Percentiles rank a stretch among this genome's conserved stretches.
Conservation (phyloP, 2,329 filamentous ascomycete genomes). For the Metarhizium humberi region DNA sequence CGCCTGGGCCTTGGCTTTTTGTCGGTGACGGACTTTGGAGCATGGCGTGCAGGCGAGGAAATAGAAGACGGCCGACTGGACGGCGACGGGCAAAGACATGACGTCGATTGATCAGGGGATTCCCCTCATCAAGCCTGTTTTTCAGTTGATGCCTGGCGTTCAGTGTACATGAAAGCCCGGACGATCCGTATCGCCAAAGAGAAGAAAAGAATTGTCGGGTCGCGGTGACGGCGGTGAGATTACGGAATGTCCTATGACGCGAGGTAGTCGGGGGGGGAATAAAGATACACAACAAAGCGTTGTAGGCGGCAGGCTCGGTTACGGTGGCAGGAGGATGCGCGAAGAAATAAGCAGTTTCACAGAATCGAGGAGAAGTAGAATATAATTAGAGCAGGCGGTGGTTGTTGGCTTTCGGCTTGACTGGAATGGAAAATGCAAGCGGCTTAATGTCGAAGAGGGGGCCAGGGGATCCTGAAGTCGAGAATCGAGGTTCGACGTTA, state of each 20-base stretch:
- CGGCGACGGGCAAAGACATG: constrained; percentile 44
- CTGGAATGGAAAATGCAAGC: background rate
- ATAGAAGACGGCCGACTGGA: constrained; percentile 73
- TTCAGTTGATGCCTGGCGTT: constrained; percentile 6
- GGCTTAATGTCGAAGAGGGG: background rate
- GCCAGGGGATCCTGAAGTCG: background rate
- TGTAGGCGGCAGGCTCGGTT: background rate
- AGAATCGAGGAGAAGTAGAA: background rate
- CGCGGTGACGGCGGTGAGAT: background rate
- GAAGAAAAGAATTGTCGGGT: background rate
- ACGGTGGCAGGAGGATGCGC: background rate
- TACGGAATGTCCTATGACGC: background rate
- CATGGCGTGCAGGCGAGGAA: constrained; percentile 72
- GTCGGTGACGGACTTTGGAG: constrained; percentile 57
- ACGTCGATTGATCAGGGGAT: constrained; percentile 7
- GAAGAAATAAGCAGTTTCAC: background rate
- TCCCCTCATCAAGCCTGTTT: constrained; percentile 3
- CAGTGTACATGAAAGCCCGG: constrained; percentile 9
- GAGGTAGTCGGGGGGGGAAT: background rate
- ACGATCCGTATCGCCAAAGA: background rate
- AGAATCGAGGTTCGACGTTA: background rate
- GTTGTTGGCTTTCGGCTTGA: background rate
- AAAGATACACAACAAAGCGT: background rate
- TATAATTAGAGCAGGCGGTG: background rate
- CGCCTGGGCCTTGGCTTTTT: constrained; percentile 62